Conservation (phyloP, 441 rosid genomes). For the Gossypium schwendimanii region DNA sequence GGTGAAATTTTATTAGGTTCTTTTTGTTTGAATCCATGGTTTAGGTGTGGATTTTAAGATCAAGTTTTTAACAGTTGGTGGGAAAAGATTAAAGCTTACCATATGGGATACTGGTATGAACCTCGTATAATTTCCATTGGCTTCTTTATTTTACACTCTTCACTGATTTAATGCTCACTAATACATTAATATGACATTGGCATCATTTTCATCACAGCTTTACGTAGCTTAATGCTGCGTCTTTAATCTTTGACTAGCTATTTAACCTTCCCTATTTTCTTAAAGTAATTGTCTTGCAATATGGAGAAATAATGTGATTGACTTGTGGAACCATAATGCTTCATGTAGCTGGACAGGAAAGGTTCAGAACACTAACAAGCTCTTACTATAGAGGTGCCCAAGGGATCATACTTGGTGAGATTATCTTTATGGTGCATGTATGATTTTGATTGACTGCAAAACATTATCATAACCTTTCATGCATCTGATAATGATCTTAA, state of each 20-base stretch:
- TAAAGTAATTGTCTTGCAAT: background rate
- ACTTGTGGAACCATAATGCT: conserved; percentile 12
- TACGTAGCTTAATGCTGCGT: no score
- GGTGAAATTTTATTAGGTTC: background rate
- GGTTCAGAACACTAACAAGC: conserved; percentile 86
- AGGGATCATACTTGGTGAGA: conserved; percentile 84
- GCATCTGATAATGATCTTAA: background rate
- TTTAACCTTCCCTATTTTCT: background rate
- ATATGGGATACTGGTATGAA: conserved; percentile 96
- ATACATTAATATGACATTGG: background rate
- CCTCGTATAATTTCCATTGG: background rate
- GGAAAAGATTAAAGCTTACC: conserved; percentile 77
- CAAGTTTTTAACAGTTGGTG: conserved; percentile 72
- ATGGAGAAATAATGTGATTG: background rate
- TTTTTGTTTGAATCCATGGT: conserved; percentile 7
- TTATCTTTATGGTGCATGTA: conserved; percentile 1
- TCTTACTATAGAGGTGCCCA: conserved; percentile 90
- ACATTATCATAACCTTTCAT: background rate
- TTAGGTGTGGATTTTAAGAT: conserved; percentile 96
- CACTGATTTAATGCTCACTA: background rate
- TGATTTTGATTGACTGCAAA: background rate
- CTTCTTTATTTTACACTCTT: background rate
- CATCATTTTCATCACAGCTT: background rate
- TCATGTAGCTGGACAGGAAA: conserved; percentile 91
- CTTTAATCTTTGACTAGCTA: background rate